Percentiles rank a stretch among this genome's conserved stretches.
Evolutionary conservation across 2,329 filamentous ascomycete genomes (phyloP).

Genomic region (Verticillium nonalfalfae): DNA sequence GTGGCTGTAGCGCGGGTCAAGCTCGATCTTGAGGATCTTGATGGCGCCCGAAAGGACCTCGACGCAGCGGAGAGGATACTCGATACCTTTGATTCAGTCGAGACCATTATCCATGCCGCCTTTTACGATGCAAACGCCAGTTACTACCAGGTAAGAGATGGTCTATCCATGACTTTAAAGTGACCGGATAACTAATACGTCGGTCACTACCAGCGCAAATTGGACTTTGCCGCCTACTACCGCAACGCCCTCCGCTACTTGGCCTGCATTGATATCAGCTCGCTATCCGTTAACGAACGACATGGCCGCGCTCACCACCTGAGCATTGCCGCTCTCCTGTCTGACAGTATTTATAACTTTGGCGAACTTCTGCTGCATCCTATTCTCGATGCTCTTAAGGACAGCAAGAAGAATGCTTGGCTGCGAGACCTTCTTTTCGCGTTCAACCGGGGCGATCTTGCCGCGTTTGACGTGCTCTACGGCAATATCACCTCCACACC

Average conservation of each 20-base stretch:
- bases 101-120: slow-evolving; percentile 89
- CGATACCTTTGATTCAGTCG: slow-evolving; percentile 89
- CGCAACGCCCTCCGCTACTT: slow-evolving; percentile 96
- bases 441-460: slow-evolving; percentile 92
- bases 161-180: slow-evolving; percentile 15
- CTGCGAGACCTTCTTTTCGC: slow-evolving; percentile 93
- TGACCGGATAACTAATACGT: slow-evolving; percentile 26
- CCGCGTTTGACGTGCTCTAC: slow-evolving; percentile 76
- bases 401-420: slow-evolving; percentile 73
- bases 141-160: slow-evolving; percentile 68
- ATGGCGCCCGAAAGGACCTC: slow-evolving; percentile 80
- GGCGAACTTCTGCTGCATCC: slow-evolving; percentile 97
- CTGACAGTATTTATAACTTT: slow-evolving; percentile 97
- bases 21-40: slow-evolving; percentile 69
- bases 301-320: slow-evolving; percentile 85
- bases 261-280: slow-evolving; percentile 81
- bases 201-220: slow-evolving; percentile 46
- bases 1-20: slow-evolving; percentile 86
- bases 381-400: slow-evolving; percentile 75
- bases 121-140: slow-evolving; percentile 95
- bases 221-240: slow-evolving; percentile 95
- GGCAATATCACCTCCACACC: slow-evolving; percentile 75
- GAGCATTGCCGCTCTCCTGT: slow-evolving; percentile 85
- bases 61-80: slow-evolving; percentile 83
- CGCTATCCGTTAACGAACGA: slow-evolving; percentile 68